Evolutionary conservation across 192 early-diverging fungal genomes (phyloP).

Genomic region (Dissophora globulifera): DNA sequence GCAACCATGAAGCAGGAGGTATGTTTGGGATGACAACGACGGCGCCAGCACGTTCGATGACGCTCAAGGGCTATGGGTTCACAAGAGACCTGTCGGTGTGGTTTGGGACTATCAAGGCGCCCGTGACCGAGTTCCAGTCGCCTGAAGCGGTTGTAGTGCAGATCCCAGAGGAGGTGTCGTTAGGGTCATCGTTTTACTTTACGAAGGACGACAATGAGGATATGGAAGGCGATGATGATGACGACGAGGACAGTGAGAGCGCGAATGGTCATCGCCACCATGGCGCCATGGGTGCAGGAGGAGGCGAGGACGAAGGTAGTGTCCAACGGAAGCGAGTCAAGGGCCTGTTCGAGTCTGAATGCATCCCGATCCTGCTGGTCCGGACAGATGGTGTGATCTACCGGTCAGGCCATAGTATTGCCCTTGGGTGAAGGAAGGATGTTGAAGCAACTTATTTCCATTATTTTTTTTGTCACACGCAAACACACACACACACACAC

Average conservation of each 20-base stretch:
- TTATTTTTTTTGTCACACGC: not conserved
- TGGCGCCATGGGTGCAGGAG: too few relatives aligned
- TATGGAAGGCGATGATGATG: slow-evolving; percentile 22
- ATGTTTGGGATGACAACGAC: slow-evolving; percentile 37
- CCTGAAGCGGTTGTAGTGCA: slow-evolving; percentile 57
- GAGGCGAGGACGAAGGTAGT: too few relatives aligned
- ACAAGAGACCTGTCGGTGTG: slow-evolving; percentile 74
- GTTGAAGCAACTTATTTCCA: not conserved
- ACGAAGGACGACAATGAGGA: slow-evolving; percentile 50
- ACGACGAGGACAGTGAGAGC: slow-evolving; percentile 18
- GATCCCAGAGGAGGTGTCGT: slow-evolving; percentile 56
- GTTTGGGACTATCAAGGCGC: slow-evolving; percentile 73
- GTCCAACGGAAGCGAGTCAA: slow-evolving; percentile 44
- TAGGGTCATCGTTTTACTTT: slow-evolving; percentile 46
- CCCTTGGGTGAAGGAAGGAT: slow-evolving; percentile 19
- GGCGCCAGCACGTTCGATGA: slow-evolving; percentile 60
- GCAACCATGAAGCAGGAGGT: slow-evolving; percentile 47
- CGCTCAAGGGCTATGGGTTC: slow-evolving; percentile 77
- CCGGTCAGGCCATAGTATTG: slow-evolving; percentile 43
- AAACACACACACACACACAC: too few relatives aligned
- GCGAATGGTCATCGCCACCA: too few relatives aligned
- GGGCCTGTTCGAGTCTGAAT: slow-evolving; percentile 42
- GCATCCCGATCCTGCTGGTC: slow-evolving; percentile 38
- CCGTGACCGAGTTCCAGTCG: slow-evolving; percentile 58
- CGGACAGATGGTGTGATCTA: slow-evolving; percentile 46